These are phyloP conservation scores for Calocybe indica DNA, from an alignment of 768 basidiomycete species.

Conservation along the genomic window DNA sequence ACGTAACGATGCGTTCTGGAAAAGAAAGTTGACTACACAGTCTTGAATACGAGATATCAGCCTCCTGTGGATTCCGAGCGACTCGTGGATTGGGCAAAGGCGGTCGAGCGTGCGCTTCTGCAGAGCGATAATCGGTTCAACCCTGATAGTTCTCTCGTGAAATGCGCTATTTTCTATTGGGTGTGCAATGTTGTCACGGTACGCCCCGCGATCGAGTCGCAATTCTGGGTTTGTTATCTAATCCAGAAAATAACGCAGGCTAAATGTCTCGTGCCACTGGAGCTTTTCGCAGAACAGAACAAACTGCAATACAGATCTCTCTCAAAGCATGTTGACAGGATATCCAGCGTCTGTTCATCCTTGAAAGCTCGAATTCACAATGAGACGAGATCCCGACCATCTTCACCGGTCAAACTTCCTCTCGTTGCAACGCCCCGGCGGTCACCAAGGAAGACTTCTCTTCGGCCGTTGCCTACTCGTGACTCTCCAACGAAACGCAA, in stretches of 20 bases:
- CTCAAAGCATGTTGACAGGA: slow-evolving; percentile 11
- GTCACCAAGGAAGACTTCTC: slow-evolving; percentile 14
- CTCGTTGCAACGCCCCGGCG: slow-evolving; percentile 13
- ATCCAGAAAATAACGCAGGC: slow-evolving; percentile 2
- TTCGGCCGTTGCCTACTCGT: slow-evolving; percentile 28
- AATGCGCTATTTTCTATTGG: slow-evolving; percentile 42
- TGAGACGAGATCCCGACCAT: slow-evolving; percentile 12
- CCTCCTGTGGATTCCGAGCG: slow-evolving; percentile 5
- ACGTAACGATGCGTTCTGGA: slow-evolving; percentile 6
- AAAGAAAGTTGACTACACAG: slow-evolving; percentile 1
- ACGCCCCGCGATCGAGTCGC: slow-evolving; percentile 1
- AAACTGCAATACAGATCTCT: slow-evolving; percentile 16
- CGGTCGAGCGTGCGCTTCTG: slow-evolving; percentile 26
- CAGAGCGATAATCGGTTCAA: slow-evolving; percentile 14
- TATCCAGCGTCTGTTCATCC: slow-evolving; percentile 17
- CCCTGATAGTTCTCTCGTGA: slow-evolving; percentile 15
- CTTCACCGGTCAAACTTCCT: slow-evolving; percentile 13
- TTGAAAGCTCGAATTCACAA: slow-evolving; percentile 14
- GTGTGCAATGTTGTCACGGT: slow-evolving; percentile 35
- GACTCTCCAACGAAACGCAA: slow-evolving; percentile 34
- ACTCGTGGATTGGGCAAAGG: slow-evolving; percentile 24
- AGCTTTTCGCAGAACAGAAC: slow-evolving; percentile 17
- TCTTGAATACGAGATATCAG: slow-evolving; percentile 4
- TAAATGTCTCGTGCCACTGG: slow-evolving; percentile 6
- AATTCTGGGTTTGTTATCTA: not conserved